Evolutionary conservation across 768 basidiomycete genomes (phyloP).

Genomic region (Termitomyces sp.): DNA sequence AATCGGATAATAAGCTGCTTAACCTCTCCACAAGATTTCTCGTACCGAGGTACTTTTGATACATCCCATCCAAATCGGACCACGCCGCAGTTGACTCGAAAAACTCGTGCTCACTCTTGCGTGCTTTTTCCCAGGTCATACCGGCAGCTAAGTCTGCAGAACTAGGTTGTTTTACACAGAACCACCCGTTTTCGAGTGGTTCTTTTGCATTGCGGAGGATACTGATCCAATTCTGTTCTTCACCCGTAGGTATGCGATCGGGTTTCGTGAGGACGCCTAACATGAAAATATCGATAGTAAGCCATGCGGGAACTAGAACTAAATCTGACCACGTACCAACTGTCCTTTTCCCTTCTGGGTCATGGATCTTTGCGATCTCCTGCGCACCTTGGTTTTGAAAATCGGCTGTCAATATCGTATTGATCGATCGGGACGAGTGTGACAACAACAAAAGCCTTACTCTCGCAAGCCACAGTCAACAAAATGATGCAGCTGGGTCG

Average conservation of each 20-base stretch:
- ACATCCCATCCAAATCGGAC: conserved; percentile 43
- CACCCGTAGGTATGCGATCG: conserved; percentile 54
- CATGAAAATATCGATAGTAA: not conserved
- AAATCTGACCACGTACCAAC: conserved; percentile 42
- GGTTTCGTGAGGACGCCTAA: conserved; percentile 75
- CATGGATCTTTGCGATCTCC: conserved; percentile 52
- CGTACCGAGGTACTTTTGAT: conserved; percentile 52
- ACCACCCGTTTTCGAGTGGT: conserved; percentile 53
- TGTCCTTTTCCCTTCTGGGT: conserved; percentile 59
- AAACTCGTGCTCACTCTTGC: conserved; percentile 48
- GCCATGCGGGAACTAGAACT: not conserved
- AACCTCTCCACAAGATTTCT: conserved; percentile 48
- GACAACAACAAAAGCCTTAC: conserved; percentile 27
- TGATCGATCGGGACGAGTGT: not conserved
- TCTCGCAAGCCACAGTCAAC: conserved; percentile 55
- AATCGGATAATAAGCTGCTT: conserved; percentile 54
- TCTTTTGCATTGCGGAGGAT: conserved; percentile 52
- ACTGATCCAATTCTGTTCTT: conserved; percentile 49
- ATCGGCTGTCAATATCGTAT: conserved; percentile 44
- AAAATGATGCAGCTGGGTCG: conserved; percentile 60
- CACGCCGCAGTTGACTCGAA: conserved; percentile 49
- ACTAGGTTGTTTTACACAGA: conserved; percentile 49
- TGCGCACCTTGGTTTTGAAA: conserved; percentile 78
- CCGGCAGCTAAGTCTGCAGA: conserved; percentile 41
- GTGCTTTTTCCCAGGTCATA: conserved; percentile 57